Evolutionary conservation across 2,329 filamentous ascomycete species (phyloP).

Genomic region (Teratosphaeria pseudoeucalypti): DNA sequence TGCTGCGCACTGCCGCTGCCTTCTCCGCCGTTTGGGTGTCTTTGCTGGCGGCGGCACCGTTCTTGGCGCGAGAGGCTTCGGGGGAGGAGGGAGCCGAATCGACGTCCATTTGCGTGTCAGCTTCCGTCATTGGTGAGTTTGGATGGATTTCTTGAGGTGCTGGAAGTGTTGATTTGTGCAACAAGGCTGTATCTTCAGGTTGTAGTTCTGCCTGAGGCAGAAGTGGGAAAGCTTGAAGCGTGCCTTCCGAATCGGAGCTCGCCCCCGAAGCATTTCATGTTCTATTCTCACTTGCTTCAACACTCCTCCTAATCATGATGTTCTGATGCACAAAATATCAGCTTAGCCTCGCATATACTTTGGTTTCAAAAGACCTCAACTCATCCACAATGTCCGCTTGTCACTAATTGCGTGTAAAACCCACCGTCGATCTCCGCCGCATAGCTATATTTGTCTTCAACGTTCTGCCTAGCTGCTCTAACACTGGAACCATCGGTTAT

Average conservation of each 20-base stretch:
- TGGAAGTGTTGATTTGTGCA: neutral
- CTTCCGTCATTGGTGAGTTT: constrained; percentile 22
- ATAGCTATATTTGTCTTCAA: too few species aligned
- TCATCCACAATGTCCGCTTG: too few species aligned
- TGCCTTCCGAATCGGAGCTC: neutral
- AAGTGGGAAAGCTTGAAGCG: neutral
- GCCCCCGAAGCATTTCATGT: neutral
- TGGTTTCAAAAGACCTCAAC: too few species aligned
- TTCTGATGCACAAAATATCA: too few species aligned
- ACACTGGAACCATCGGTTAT: too few species aligned
- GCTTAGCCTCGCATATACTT: too few species aligned
- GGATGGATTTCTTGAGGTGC: neutral
- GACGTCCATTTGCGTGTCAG: constrained; percentile 45
- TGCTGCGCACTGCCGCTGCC: constrained; percentile 72
- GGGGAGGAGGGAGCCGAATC: constrained; percentile 37
- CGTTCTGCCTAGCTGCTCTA: too few species aligned
- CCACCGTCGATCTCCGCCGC: too few species aligned
- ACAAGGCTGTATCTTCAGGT: neutral
- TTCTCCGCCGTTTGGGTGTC: constrained; percentile 64
- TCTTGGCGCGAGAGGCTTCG: constrained; percentile 4
- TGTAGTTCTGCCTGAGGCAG: neutral
- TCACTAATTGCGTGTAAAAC: too few species aligned
- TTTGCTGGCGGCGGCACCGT: constrained; percentile 21
- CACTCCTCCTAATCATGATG: too few species aligned
- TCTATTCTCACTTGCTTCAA: neutral